Conservation (phyloP, 2,329 filamentous ascomycete genomes). For the Raffaelea arxii region DNA sequence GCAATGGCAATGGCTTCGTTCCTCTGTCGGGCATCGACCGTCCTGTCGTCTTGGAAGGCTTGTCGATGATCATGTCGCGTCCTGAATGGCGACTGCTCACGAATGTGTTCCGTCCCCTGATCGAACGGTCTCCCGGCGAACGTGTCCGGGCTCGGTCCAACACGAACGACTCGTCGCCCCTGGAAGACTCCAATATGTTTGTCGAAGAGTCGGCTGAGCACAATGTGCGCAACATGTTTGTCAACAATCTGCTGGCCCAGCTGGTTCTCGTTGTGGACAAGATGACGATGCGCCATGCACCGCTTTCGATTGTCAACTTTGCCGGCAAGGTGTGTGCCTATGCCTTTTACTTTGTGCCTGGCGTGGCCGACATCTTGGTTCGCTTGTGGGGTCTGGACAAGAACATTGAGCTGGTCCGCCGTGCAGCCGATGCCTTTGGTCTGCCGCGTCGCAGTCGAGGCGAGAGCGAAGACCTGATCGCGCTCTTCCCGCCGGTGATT, state of each 20-base stretch:
- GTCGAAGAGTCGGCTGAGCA: conserved; percentile 63
- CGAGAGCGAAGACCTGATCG: conserved; percentile 55
- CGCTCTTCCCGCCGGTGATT: conserved; percentile 60
- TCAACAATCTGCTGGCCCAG: conserved; percentile 71
- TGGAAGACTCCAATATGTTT: conserved; percentile 43
- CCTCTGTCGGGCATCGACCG: conserved; percentile 77
- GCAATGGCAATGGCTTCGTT: too few relatives aligned
- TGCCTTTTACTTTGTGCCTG: conserved; percentile 86
- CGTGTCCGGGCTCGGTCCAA: conserved; percentile 33
- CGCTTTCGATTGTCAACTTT: conserved; percentile 65
- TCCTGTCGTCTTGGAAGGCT: conserved; percentile 67
- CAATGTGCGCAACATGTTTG: conserved; percentile 80
- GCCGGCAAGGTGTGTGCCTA: conserved; percentile 87
- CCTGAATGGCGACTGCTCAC: conserved; percentile 76
- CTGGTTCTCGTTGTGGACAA: conserved; percentile 83
- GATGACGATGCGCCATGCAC: conserved; percentile 66
- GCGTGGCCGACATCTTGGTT: conserved; percentile 73
- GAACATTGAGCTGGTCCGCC: conserved; percentile 57
- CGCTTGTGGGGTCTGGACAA: conserved; percentile 61
- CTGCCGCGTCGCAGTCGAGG: conserved; percentile 45
- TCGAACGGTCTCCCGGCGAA: conserved; percentile 42
- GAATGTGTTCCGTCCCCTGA: conserved; percentile 54
- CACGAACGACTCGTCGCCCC: conserved; percentile 53
- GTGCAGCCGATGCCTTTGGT: conserved; percentile 60
- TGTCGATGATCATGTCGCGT: conserved; percentile 75